Percentiles rank a stretch among this genome's conserved stretches.
Conservation (phyloP, 495 filamentous ascomycete species). For the Aspergillus campestris region DNA sequence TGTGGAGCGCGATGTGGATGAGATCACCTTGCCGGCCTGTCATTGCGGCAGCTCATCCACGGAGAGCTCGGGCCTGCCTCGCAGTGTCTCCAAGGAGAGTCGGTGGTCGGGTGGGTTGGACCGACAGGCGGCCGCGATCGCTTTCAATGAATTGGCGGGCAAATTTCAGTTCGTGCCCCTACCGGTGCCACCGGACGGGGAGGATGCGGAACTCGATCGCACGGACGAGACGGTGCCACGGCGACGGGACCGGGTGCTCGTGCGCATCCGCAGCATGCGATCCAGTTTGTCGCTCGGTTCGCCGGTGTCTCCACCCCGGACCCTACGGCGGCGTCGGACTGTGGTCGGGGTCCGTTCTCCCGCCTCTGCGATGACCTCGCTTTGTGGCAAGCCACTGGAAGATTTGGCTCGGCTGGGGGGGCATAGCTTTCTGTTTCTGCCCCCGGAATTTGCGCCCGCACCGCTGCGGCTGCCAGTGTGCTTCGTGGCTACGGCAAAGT, state of each 20-base stretch:
- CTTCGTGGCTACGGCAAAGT: conserved; percentile 61
- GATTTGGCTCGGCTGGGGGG: conserved; percentile 66
- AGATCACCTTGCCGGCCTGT: no score
- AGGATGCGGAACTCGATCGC: neutral
- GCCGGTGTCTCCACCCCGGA: conserved; percentile 40
- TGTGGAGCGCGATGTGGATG: no score
- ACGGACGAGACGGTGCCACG: conserved; percentile 3
- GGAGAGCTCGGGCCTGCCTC: conserved; percentile 1
- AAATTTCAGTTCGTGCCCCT: conserved; percentile 14
- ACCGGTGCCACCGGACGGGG: neutral
- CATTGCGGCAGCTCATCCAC: conserved; percentile 2
- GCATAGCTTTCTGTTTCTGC: conserved; percentile 58
- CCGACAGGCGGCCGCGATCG: conserved; percentile 11
- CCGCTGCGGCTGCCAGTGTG: conserved; percentile 63
- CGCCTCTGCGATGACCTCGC: conserved; percentile 40
- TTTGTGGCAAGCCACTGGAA: conserved; percentile 55
- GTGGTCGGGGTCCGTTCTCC: conserved; percentile 23
- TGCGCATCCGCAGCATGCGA: conserved; percentile 26
- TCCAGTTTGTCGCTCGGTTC: conserved; percentile 24
- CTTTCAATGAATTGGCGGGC: conserved; percentile 21
- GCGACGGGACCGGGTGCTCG: conserved; percentile 17
- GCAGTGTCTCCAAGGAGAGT: conserved; percentile 3
- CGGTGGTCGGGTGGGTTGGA: conserved; percentile 13
- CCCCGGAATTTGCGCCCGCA: conserved; percentile 53
- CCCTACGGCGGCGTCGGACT: conserved; percentile 37